A percentile compares a stretch with the other conserved stretches of the same genome.
phyloP scores from a whole-genome alignment of 2,329 filamentous ascomycete genomes.

The Lizonia empirigonia region DNA sequence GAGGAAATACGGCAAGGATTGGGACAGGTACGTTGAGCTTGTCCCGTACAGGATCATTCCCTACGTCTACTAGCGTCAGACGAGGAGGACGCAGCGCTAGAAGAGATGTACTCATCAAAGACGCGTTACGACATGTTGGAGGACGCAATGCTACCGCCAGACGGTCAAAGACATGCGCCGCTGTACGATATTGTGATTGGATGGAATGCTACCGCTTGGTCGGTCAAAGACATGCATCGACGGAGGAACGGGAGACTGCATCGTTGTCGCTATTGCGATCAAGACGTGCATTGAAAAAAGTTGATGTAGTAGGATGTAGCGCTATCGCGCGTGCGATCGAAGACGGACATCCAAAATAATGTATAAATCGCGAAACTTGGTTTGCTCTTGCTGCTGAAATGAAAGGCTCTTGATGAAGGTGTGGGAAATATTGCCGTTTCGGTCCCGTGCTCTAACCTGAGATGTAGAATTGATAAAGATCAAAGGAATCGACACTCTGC shows the following conservation, averaged over 20 bases:
- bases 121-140: constrained; percentile 22
- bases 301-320: constrained; percentile 8
- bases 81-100: constrained; percentile 34
- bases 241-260: constrained; percentile 1
- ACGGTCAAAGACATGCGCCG: constrained; percentile 28
- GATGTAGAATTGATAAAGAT: too few species aligned
- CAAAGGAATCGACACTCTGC: too few species aligned
- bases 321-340: constrained; percentile 23
- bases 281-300: constrained; percentile 25
- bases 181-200: constrained; percentile 1
- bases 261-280: constrained; percentile 30
- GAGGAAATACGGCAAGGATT: constrained; percentile 90
- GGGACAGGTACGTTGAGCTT: constrained; percentile 83
- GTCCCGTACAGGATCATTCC: constrained; percentile 85
- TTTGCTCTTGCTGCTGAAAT: too few species aligned
- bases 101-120: constrained; percentile 28
- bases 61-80: constrained; percentile 70
- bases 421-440: too few species aligned
- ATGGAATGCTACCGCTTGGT: constrained; percentile 27
- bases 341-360: constrained; percentile 23
- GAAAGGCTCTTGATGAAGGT: too few species aligned
- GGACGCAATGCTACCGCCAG: constrained; percentile 35
- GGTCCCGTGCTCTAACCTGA: too few species aligned
- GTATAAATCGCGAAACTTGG: constrained; percentile 6
- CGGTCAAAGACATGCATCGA: constrained; percentile 36